Conservation (phyloP, 352 stramenopile genomes). For the Phytophthora megakarya region DNA sequence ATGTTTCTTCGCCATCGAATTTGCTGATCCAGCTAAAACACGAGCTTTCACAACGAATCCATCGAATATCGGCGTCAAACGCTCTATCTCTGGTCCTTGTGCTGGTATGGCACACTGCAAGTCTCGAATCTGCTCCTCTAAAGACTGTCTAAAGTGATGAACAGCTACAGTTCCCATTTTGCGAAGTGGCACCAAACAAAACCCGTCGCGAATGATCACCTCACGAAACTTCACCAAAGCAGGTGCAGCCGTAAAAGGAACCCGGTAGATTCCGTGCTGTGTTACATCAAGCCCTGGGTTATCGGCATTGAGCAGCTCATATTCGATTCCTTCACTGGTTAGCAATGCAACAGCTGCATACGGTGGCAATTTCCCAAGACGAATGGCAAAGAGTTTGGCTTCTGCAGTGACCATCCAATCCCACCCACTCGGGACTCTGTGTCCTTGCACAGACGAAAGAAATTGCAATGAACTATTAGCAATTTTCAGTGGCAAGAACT, state of each 20-base stretch:
- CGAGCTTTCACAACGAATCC: slow-evolving; percentile 42
- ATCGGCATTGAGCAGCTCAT: slow-evolving; percentile 33
- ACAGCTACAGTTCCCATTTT: slow-evolving; percentile 45
- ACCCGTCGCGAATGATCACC: slow-evolving; percentile 50
- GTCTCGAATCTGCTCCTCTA: slow-evolving; percentile 44
- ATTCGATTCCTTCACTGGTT: slow-evolving; percentile 37
- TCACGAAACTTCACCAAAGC: slow-evolving; percentile 47
- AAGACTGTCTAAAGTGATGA: slow-evolving; percentile 44
- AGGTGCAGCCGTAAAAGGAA: slow-evolving; percentile 55
- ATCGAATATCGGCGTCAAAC: slow-evolving; percentile 44
- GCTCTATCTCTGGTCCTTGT: slow-evolving; percentile 37
- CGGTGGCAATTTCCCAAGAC: slow-evolving; percentile 29
- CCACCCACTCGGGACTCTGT: slow-evolving; percentile 44
- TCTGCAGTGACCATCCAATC: slow-evolving; percentile 68
- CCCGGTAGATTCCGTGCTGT: slow-evolving; percentile 38
- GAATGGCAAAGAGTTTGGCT: slow-evolving; percentile 43
- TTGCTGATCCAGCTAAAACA: slow-evolving; percentile 17
- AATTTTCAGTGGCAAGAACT: neutral
- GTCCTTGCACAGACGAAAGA: slow-evolving; percentile 15
- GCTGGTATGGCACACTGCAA: slow-evolving; percentile 52
- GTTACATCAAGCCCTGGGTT: slow-evolving; percentile 14
- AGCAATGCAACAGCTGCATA: slow-evolving; percentile 39
- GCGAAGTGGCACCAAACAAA: slow-evolving; percentile 47
- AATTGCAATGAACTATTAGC: slow-evolving; percentile 9
- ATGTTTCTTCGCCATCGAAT: slow-evolving; percentile 9